Evolutionary conservation across 1,139 yeast genomes (phyloP), one percentile per base, ranked within the genome.

Genomic region (Zygoascus hellenicus): DNA sequence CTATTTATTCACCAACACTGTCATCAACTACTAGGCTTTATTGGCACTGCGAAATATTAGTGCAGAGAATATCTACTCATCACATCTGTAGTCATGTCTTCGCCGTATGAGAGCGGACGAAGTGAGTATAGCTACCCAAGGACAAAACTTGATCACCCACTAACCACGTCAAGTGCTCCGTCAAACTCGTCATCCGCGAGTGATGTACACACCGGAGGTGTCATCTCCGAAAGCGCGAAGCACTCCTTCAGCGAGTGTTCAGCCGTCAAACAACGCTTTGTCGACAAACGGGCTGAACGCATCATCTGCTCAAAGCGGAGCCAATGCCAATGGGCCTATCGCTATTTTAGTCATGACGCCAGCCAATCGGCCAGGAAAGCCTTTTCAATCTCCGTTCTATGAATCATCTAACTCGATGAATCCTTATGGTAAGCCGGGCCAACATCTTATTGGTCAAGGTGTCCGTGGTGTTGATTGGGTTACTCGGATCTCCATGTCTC

Each of bases 401-500:
- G 51, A 54, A 36, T 29, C 41, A n/a, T 42, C 53, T 45, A 5
- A 36, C 3, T 16, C 16, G 9, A 34, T 32, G 5, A 35, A 36
- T 6, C 19, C 38, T 9, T 38, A 43, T 14, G 42, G 42, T n/a
- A 32, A 38, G n/a, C 38, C 42, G 5, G 35, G 30, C n/a, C 37
- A 41, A 13, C 41, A 51, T n/a, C 51, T 54, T 40, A 47, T 56
- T 29, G 63, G 68, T 28, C 47, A 50, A 36, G 66, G 68, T 19
- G 51, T 51, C 10, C 55, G 53, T 35, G 69, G 69, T 13, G 61
- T 58, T 3, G 64, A 62, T 43, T 56, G 58, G 47, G 66, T 79
- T 58, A 72, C 72, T 37, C 70, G 95, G 46, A 76, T 85, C 43
- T 69, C 72, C 45, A 75, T 85, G 79, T 77, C 89, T 2, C 75